Percentiles rank a stretch among this genome's conserved stretches.
phyloP scores from a whole-genome alignment of 2,329 filamentous ascomycete species.

The Tolypocladium tropicale region DNA sequence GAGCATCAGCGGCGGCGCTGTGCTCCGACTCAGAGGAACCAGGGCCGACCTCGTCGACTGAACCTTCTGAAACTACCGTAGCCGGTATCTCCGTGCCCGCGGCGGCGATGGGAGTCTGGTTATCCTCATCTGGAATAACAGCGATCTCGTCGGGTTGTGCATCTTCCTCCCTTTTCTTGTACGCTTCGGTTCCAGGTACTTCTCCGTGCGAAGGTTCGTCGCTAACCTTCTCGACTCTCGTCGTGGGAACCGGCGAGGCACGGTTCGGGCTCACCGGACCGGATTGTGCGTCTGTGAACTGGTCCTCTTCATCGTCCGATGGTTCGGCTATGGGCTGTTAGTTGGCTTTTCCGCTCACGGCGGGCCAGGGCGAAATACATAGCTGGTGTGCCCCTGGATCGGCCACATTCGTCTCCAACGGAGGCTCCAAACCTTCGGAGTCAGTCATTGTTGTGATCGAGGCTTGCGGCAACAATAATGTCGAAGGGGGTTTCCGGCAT shows the following conservation, averaged over 20 bases:
- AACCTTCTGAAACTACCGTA: conserved; percentile 43
- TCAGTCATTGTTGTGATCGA: conserved; percentile 15
- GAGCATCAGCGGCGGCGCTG: conserved; percentile 38
- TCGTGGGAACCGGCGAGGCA: conserved; percentile 45
- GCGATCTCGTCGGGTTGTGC: conserved; percentile 52
- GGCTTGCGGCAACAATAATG: background rate
- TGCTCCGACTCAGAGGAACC: conserved; percentile 33
- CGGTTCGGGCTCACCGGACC: conserved; percentile 30
- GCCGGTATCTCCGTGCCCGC: conserved; percentile 15
- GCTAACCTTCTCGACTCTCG: conserved; percentile 48
- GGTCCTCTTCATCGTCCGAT: conserved; percentile 54
- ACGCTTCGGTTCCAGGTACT: conserved; percentile 50
- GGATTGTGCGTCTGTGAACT: conserved; percentile 58
- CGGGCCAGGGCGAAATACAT: conserved; percentile 25
- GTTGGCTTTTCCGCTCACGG: conserved; percentile 3
- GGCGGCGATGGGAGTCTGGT: conserved; percentile 12
- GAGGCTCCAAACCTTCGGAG: conserved; percentile 19
- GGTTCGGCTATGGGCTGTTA: conserved; percentile 29
- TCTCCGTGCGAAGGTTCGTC: conserved; percentile 43
- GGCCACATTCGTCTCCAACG: conserved; percentile 21
- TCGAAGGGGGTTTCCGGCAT: too few relatives aligned
- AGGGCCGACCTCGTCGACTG: conserved; percentile 29
- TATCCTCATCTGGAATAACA: conserved; percentile 23
- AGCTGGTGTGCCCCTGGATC: conserved; percentile 53
- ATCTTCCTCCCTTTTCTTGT: conserved; percentile 44